Conservation (phyloP, 805 yeast genomes). For the Hanseniaspora vineae region DNA sequence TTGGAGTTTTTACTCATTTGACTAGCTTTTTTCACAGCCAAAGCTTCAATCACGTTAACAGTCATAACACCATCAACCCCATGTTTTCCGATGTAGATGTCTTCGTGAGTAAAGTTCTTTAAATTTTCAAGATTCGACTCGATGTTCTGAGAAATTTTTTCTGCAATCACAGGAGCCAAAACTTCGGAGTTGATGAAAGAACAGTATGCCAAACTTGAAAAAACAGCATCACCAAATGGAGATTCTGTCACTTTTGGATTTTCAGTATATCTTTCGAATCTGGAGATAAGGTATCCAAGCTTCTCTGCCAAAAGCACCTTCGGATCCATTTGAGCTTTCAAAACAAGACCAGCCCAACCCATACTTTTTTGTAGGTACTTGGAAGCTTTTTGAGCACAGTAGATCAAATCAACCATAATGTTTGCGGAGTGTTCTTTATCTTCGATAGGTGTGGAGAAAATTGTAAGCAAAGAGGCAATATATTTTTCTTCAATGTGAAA, state of each 20-base stretch:
- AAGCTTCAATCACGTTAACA: conserved; percentile 32
- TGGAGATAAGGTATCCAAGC: conserved; percentile 7
- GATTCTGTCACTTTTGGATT: conserved; percentile 10
- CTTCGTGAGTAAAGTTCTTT: conserved; percentile 31
- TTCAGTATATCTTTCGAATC: background rate
- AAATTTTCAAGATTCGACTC: conserved; percentile 19
- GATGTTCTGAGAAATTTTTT: conserved; percentile 32
- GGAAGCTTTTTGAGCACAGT: conserved; percentile 30
- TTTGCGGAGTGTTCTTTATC: conserved; percentile 17
- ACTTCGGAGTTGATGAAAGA: conserved; percentile 47
- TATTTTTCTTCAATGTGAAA: conserved; percentile 18
- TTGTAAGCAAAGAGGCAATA: conserved; percentile 26
- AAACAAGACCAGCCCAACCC: conserved; percentile 71
- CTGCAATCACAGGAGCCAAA: conserved; percentile 38
- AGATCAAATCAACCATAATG: conserved; percentile 28
- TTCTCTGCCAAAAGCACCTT: conserved; percentile 34
- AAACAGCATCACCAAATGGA: conserved; percentile 30
- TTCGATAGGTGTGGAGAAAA: conserved; percentile 23
- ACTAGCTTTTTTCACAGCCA: conserved; percentile 32
- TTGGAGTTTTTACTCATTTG: conserved; percentile 54
- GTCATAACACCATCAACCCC: conserved; percentile 61
- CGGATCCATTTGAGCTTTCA: conserved; percentile 51
- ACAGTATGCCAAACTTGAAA: conserved; percentile 38
- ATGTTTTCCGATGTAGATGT: conserved; percentile 46
- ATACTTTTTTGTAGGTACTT: conserved; percentile 22